Percentiles rank a stretch among this genome's conserved stretches.
These are phyloP conservation scores for Saposhnikovia divaricata DNA, from an alignment of 129 eudicot genomes.

Conservation along the genomic window DNA sequence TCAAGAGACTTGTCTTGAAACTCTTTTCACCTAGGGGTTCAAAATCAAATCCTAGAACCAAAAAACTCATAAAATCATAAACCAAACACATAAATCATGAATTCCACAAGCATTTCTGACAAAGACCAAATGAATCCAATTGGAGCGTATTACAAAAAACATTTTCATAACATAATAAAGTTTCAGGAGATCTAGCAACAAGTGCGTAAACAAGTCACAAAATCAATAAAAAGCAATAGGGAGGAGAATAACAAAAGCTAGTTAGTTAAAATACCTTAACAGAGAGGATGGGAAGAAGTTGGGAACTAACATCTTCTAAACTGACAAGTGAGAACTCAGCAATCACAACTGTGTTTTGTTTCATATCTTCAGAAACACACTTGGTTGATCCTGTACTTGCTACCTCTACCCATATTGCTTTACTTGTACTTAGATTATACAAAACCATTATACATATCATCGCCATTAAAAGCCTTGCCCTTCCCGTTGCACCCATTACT, in stretches of 20 bases:
- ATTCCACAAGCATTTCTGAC: too few relatives aligned
- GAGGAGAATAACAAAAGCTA: neutral
- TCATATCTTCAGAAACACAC: conserved; percentile 2
- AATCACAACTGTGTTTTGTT: neutral
- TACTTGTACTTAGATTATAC: neutral
- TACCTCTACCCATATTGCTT: neutral
- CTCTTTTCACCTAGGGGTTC: too few relatives aligned
- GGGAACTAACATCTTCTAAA: neutral
- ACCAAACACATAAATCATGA: too few relatives aligned
- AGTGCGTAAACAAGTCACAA: too few relatives aligned
- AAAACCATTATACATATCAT: neutral
- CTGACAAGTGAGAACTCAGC: conserved; percentile 1
- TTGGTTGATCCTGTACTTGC: neutral
- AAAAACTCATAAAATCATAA: too few relatives aligned
- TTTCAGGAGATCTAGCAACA: too few relatives aligned
- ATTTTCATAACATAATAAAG: too few relatives aligned
- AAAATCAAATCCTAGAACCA: too few relatives aligned
- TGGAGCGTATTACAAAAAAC: too few relatives aligned
- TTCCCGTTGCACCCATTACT: neutral
- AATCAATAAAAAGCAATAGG: too few relatives aligned
- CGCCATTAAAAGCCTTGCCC: neutral
- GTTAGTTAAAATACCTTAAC: neutral
- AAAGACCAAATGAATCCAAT: too few relatives aligned
- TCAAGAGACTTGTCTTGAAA: too few relatives aligned
- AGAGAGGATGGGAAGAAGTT: neutral